Conservation (phyloP, 139 green algal species). For the Pycnococcus provasolii region DNA sequence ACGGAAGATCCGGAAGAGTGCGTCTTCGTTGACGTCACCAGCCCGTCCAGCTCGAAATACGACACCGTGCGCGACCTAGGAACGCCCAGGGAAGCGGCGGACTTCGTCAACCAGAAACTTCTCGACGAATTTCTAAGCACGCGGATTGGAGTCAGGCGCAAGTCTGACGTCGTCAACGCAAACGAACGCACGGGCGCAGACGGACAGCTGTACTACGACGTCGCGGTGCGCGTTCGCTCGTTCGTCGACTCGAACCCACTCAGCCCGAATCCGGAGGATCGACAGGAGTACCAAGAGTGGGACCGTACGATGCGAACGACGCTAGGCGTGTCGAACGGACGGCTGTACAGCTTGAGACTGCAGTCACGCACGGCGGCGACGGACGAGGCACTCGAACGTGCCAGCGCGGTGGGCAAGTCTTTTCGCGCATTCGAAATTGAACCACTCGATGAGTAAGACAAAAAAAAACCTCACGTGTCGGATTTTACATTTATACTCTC, state of each 20-base stretch:
- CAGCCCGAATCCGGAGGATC: conserved; percentile 40
- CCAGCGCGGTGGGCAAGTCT: conserved; percentile 32
- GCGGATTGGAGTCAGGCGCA: conserved; percentile 60
- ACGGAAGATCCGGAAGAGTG: conserved; percentile 74
- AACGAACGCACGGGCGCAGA: conserved; percentile 5
- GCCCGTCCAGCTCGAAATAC: conserved; percentile 67
- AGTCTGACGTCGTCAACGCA: conserved; percentile 33
- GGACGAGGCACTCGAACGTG: conserved; percentile 19
- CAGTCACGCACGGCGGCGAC: conserved; percentile 42
- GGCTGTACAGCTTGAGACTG: conserved; percentile 69
- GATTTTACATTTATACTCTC: no score
- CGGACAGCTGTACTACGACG: conserved; percentile 49
- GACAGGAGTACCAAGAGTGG: conserved; percentile 54
- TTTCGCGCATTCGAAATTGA: conserved; percentile 32
- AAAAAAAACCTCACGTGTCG: no score
- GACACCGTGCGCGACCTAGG: conserved; percentile 60
- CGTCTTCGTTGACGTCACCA: conserved; percentile 82
- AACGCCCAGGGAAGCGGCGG: conserved; percentile 58
- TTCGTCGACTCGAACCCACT: conserved; percentile 68
- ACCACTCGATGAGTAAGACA: no score
- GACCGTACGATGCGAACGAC: conserved; percentile 58
- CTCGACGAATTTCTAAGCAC: conserved; percentile 93
- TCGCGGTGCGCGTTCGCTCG: conserved; percentile 49
- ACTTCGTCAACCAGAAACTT: conserved; percentile 54
- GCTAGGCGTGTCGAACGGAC: conserved; percentile 68